Evolutionary conservation across 371 early-diverging fungal genomes (phyloP).

Genomic region (Gilbertella persicaria): DNA sequence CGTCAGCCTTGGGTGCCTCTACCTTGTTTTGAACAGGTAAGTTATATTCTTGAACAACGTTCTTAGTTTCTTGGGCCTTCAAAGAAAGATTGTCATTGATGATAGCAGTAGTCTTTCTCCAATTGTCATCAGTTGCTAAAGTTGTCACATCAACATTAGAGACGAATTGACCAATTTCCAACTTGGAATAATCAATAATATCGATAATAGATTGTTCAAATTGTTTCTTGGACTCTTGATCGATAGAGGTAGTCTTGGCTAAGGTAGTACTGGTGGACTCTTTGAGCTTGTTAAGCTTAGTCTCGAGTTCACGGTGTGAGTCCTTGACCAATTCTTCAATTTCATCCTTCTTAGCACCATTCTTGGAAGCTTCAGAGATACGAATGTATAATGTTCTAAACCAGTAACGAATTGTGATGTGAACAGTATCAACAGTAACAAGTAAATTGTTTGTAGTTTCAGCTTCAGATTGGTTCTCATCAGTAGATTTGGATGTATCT

Average conservation of each 20-base stretch:
- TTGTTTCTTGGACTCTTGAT: slow-evolving; percentile 12
- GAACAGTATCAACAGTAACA: slow-evolving; percentile 17
- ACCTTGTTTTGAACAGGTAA: background rate
- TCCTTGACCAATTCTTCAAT: slow-evolving; percentile 15
- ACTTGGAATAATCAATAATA: background rate
- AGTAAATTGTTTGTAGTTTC: slow-evolving; percentile 15
- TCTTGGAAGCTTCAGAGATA: slow-evolving; percentile 13
- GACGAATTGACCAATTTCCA: slow-evolving; percentile 10
- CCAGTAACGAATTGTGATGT: slow-evolving; percentile 28
- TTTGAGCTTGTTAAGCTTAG: slow-evolving; percentile 12
- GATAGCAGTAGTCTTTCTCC: slow-evolving; percentile 4
- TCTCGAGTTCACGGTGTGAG: slow-evolving; percentile 19
- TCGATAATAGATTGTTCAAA: no score
- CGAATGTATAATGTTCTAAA: slow-evolving; percentile 16
- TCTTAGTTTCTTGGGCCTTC: background rate
- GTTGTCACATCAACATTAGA: slow-evolving; percentile 3
- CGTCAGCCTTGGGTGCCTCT: background rate
- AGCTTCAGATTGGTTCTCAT: slow-evolving; percentile 10
- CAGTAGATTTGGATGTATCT: background rate
- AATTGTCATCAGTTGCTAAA: slow-evolving; percentile 5
- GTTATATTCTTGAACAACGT: background rate
- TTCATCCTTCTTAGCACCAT: slow-evolving; percentile 17
- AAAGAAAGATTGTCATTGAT: background rate
- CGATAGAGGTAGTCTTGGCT: background rate
- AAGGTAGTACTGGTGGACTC: background rate